Base-by-base conservation (phyloP, 2,329 filamentous ascomycete species). In the Aureobasidium sp. region DNA sequence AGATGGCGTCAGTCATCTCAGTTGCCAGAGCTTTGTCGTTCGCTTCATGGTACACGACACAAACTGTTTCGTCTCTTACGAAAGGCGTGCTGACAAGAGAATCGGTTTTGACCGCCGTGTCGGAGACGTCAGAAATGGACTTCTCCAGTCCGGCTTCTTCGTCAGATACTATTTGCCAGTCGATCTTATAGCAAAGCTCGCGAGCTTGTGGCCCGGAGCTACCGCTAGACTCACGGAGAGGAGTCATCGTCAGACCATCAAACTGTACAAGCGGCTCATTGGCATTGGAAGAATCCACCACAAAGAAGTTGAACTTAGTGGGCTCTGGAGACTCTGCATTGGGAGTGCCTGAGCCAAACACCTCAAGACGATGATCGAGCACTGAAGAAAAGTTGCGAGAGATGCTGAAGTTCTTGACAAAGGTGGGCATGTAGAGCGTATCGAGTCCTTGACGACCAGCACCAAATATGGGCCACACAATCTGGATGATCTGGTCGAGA, bases 341-440 rank as follows among this genome's bases (percentile, higher is more conserved):
- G 4, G 53, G 53, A 8, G 20, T 12, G 5, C 53, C 53, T 25
- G 53, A 45, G 20, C 53, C 53, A 45, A 45, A 57, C n/a, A 57
- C 53, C 36, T 57, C 39, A n/a, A 57, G 39, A 12, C 12, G 27
- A n/a, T 17, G 25, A 7, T 29, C 41, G 5, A 39, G 53, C 6
- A 7, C 29, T 3, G 53, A 20, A 17, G 53, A 36, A 14, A 57
- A 45, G 3, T 57, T 57, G 17, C 41, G 17, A 17, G 53, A 57
- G 3, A 57, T 57, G 41, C 53, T 57, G 53, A 57, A 57, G n/a
- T 45, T 57, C 53, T 57, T 57, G 17, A 57, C 53, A 20, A 57
- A 57, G 2, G 53, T 57, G 11, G 53, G 53, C 53, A 57, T 57
- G 14, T 57, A 57, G 8, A 57, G 53, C 3, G 53, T 57, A 20